Evolutionary conservation across 768 basidiomycete genomes (phyloP), one percentile per base, ranked within the genome.

Genomic region (Stropharia rugosoannulata): DNA sequence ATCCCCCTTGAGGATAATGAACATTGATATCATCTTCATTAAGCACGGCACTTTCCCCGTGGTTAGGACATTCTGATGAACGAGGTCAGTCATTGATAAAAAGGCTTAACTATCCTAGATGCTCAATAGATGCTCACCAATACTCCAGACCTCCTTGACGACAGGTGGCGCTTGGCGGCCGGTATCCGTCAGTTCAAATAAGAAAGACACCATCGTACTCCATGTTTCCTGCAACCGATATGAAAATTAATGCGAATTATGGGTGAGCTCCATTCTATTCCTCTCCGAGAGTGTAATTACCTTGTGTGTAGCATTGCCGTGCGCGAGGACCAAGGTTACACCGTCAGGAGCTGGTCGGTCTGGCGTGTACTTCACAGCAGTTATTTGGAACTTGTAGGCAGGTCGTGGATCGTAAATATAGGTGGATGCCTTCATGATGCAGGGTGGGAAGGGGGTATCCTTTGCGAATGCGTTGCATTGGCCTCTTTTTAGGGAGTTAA

Each of bases 1-100:
- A 55, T 37, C 47, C 47, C 5, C 54, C 54, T 16, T 32, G 11
- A 36, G 54, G 54, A 41, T 47, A 55, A 32, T 55, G 54, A 16
- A 29, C 36, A 22, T 45, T 38, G 42, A 55, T 55, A 39, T 55
- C 54, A 8, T 40, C 39, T 48, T 55, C 54, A n/a, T 55, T 55
- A n/a, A 55, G 46, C 19, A 48, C 54, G 6, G 54, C 54, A n/a
- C 54, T 55, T 40, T 55, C 54, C 32, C 54, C 54, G 25, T 55
- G 54, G 36, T 48, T 55, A 6, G 54, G 54, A 48, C 54, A 55
- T 32, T 55, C 54, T 55, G 40, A 27, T 29, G 29, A 19, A 11
- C 36, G 13, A 9, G 36, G 43, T 32, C 29, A 13, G 35, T 40
- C 11, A 48, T n/a, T 25, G 10, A 13, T 40, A 4, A 32, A 11